phyloP scores from a whole-genome alignment of 2,329 filamentous ascomycete genomes.

The Bipolaris cookei region DNA sequence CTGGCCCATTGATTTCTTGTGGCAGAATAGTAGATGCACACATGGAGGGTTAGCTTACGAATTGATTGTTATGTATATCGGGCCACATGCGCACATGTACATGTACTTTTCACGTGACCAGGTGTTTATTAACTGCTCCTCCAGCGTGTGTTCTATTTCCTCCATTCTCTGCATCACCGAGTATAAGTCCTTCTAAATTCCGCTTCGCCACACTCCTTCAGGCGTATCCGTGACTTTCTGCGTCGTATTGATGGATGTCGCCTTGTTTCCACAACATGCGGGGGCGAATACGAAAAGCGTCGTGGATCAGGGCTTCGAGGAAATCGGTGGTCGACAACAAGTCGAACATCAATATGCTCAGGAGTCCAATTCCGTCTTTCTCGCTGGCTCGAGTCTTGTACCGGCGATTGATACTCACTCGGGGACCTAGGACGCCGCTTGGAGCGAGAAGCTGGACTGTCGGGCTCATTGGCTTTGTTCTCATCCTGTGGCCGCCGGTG shows the following conservation, averaged over 20 bases:
- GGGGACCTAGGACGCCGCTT: constrained; percentile 14
- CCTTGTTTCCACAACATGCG: constrained; percentile 18
- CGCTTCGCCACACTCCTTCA: constrained; percentile 37
- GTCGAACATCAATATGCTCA: constrained; percentile 38
- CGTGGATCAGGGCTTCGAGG: constrained; percentile 20
- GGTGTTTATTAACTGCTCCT: not conserved
- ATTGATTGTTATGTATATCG: not conserved
- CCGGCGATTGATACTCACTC: constrained; percentile 5
- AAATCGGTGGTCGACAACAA: constrained; percentile 35
- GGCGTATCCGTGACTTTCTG: constrained; percentile 31
- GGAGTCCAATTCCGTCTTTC: constrained; percentile 32
- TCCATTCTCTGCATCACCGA: constrained; percentile 4
- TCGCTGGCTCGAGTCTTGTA: constrained; percentile 3
- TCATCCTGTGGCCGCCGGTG: constrained; percentile 3
- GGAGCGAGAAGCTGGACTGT: constrained; percentile 5
- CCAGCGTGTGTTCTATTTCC: constrained; percentile 1
- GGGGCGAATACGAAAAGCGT: constrained; percentile 31
- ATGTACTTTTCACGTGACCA: not conserved
- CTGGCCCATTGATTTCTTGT: not conserved
- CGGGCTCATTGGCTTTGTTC: constrained; percentile 13
- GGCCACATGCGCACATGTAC: not conserved
- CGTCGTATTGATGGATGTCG: constrained; percentile 33
- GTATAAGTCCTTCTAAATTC: constrained; percentile 21
- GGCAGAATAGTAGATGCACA: not conserved
- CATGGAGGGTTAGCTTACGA: not conserved